Percentiles rank a stretch among this genome's conserved stretches.
Evolutionary conservation across 2,329 filamentous ascomycete genomes (phyloP).

Genomic region (Penicillium sp.): DNA sequence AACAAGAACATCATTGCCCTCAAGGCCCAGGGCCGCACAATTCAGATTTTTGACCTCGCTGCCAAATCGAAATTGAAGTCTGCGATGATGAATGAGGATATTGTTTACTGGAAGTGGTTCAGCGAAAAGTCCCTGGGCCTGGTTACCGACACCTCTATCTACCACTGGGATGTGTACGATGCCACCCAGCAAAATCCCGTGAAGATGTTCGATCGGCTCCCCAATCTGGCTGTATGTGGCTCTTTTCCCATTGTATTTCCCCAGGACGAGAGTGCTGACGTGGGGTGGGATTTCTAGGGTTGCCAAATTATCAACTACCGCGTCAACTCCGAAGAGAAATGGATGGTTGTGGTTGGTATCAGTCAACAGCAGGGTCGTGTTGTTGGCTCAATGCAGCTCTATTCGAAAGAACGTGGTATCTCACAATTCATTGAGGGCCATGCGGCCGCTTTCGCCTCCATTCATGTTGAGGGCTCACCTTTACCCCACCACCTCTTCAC

Average conservation of each 20-base stretch:
- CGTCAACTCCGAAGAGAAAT: conserved; percentile 90
- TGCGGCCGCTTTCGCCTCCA: conserved; percentile 85
- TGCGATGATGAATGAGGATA: conserved; percentile 91
- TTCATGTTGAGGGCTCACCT: conserved; percentile 80
- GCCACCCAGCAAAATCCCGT: conserved; percentile 68
- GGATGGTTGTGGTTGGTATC: conserved; percentile 97
- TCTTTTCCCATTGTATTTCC: not conserved
- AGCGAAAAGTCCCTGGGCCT: conserved; percentile 81
- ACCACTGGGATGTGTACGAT: conserved; percentile 97
- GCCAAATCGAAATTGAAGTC: conserved; percentile 96
- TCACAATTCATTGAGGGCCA: conserved; percentile 98
- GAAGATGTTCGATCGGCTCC: conserved; percentile 91
- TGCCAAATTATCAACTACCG: conserved; percentile 99
- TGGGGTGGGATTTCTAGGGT: conserved; percentile 49
- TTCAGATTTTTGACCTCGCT: conserved; percentile 95
- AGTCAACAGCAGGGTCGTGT: conserved; percentile 89
- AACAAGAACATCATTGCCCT: conserved; percentile 91
- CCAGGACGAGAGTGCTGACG: conserved; percentile 4
- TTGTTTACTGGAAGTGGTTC: conserved; percentile 99
- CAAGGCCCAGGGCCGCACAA: conserved; percentile 85
- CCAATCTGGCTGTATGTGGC: conserved; percentile 70
- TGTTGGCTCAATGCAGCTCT: conserved; percentile 93
- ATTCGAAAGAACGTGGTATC: conserved; percentile 91
- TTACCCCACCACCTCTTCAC: conserved; percentile 93
- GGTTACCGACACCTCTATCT: conserved; percentile 84